Evolutionary conservation across 345 rosid species (phyloP).

Genomic region (Salix arbutifolia): DNA sequence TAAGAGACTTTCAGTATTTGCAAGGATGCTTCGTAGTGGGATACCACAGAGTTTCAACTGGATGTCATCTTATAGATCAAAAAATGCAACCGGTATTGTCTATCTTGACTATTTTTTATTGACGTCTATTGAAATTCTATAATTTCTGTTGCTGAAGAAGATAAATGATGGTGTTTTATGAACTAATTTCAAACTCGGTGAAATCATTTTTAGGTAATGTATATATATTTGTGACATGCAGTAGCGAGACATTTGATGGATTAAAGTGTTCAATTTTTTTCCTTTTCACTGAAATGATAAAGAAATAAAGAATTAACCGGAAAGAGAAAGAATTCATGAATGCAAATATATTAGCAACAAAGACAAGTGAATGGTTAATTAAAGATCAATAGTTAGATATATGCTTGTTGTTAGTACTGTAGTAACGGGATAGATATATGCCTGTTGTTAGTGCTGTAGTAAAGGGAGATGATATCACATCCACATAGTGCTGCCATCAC

Average conservation of each 20-base stretch:
- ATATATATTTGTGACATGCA: not conserved
- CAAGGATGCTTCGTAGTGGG: slow-evolving; percentile 87
- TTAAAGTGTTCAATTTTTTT: not conserved
- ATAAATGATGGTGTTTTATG: not conserved
- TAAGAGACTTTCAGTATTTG: slow-evolving; percentile 55
- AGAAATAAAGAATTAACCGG: no score
- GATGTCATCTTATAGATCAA: slow-evolving; percentile 47
- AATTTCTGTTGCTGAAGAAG: not conserved
- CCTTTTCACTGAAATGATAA: not conserved
- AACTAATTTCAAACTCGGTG: not conserved
- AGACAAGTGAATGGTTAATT: not conserved
- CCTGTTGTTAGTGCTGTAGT: not conserved
- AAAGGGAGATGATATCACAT: not conserved
- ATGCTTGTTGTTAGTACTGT: not conserved
- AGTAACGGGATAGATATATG: not conserved
- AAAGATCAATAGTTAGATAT: not conserved
- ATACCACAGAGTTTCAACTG: slow-evolving; percentile 65
- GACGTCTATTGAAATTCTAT: not conserved
- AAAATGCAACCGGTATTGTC: slow-evolving; percentile 35
- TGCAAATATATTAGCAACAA: not conserved
- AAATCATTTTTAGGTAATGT: not conserved
- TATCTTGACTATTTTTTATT: not conserved
- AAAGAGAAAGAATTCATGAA: not conserved
- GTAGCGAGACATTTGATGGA: not conserved
- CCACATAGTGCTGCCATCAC: not conserved